phyloP scores from a whole-genome alignment of 495 filamentous ascomycete genomes.

The Bacidia rubella region DNA sequence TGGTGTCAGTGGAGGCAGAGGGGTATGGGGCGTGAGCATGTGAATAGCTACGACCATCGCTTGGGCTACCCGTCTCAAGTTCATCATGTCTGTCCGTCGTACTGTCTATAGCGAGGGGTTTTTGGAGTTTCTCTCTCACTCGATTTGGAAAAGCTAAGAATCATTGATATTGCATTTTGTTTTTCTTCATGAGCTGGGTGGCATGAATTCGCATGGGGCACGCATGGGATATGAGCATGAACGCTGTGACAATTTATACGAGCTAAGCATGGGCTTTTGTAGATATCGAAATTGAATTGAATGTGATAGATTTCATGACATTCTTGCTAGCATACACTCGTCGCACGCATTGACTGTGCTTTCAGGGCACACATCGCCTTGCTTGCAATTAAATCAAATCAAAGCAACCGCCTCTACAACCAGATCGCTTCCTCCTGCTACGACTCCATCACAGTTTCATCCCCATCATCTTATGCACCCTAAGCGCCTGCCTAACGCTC shows the following conservation, averaged over 20 bases:
- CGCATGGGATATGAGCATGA: not conserved
- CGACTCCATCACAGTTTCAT: slow-evolving; percentile 69
- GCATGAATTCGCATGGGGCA: too few species aligned
- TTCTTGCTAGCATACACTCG: too few species aligned
- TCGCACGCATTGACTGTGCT: too few species aligned
- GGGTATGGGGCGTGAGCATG: slow-evolving; percentile 76
- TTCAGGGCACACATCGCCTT: too few species aligned
- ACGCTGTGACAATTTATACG: too few species aligned
- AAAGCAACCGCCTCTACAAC: too few species aligned
- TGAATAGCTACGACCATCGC: slow-evolving; percentile 23
- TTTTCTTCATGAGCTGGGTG: too few species aligned
- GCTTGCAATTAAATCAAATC: too few species aligned
- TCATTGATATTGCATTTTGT: not conserved
- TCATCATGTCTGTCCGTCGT: slow-evolving; percentile 46
- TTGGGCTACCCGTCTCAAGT: not conserved
- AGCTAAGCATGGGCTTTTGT: not conserved
- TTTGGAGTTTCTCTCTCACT: not conserved
- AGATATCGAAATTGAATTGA: too few species aligned
- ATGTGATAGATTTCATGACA: too few species aligned
- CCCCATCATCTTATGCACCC: slow-evolving; percentile 78
- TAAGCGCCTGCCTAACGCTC: slow-evolving; percentile 83
- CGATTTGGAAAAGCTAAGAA: not conserved
- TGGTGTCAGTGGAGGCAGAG: slow-evolving; percentile 80
- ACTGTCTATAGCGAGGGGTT: slow-evolving; percentile 27
- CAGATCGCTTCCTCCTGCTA: not conserved